Evolutionary conservation across 768 basidiomycete species (phyloP), one percentile per base, ranked within the genome.

Genomic region (Termitomyces bulborhizus): DNA sequence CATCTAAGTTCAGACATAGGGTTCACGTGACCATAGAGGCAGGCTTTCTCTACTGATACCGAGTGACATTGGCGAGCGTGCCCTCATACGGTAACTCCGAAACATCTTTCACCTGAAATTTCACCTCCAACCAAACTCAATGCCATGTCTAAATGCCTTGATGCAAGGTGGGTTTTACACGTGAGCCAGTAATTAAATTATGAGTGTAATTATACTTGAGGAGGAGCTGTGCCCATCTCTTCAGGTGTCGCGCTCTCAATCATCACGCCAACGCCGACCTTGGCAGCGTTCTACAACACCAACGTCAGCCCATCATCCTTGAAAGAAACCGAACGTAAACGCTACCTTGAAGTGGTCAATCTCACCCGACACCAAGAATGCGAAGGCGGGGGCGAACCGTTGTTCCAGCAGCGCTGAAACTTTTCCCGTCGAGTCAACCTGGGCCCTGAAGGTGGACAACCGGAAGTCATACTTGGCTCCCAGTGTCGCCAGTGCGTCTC

Each of bases 381-480:
- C 85, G 66, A 99, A 98, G 8, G 91, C 84, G 4, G 97, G 97
- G 12, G 92, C 91, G 69, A 98, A 93, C 52, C 94, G 83, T 72
- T 98, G 96, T 71, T 99, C 97, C 21, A 98, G 83, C 64, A 95
- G 71, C 58, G 95, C 94, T 46, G 92, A 90, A 29, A 98, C 90
- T 72, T 98, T 99, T 44, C 96, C 95, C 27, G 88, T 88, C 51
- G 90, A 93, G 67, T 98, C 97, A 24, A 98, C 60, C 70, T 98
- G 96, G 46, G 94, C 95, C 62, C 94, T 80, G 80, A 98, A 98
- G 3, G 91, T 91, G 16, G 95, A 81, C 79, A 91, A 82, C 53
- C 97, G 83, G 62, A 98, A 86, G 68, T 98, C 96, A 67, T 95
- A 99, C 75, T 97, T 98, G 56, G 93, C 94, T 36, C 94, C 97